Percentiles rank a stretch among this genome's conserved stretches.
Evolutionary conservation across 176 grass and related monocot species (phyloP).

Genomic region (Avena insularis): DNA sequence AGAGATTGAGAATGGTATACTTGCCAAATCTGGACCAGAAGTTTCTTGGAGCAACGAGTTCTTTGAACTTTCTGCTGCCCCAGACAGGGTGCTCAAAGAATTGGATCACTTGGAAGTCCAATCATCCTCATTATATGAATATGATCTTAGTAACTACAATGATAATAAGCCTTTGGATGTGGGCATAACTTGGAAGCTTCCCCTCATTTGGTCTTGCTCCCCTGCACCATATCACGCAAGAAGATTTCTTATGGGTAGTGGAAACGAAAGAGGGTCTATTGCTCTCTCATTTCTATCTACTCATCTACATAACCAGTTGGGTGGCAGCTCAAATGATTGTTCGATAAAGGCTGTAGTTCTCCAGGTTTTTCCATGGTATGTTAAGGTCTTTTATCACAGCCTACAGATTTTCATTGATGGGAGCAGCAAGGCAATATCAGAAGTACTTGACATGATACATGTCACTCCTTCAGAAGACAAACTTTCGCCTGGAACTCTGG

Average conservation of each 20-base stretch:
- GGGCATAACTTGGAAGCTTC: slow-evolving; percentile 81
- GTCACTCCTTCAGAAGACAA: slow-evolving; percentile 96
- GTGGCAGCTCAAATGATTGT: slow-evolving; percentile 61
- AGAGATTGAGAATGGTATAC: slow-evolving; percentile 71
- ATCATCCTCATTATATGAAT: slow-evolving; percentile 70
- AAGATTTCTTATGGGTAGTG: slow-evolving; percentile 98
- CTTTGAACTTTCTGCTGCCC: slow-evolving; percentile 59
- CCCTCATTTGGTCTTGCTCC: slow-evolving; percentile 63
- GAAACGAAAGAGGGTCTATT: slow-evolving; percentile 96
- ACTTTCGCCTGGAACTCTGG: slow-evolving; percentile 82
- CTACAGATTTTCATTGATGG: slow-evolving; percentile 84
- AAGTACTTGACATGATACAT: slow-evolving; percentile 85
- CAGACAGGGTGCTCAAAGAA: slow-evolving; percentile 67
- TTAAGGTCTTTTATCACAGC: slow-evolving; percentile 97
- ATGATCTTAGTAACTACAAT: slow-evolving; percentile 68
- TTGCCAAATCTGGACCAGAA: slow-evolving; percentile 46
- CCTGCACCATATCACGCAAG: slow-evolving; percentile 73
- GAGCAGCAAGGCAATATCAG: slow-evolving; percentile 60
- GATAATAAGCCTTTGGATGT: slow-evolving; percentile 78
- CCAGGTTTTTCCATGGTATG: slow-evolving; percentile 98
- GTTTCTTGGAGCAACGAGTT: slow-evolving; percentile 62
- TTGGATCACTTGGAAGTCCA: slow-evolving; percentile 43
- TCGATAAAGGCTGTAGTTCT: slow-evolving; percentile 71
- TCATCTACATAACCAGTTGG: slow-evolving; percentile 52
- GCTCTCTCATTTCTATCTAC: slow-evolving; percentile 85